A percentile compares a stretch with the other conserved stretches of the same genome.
Evolutionary conservation across 139 green algal species (phyloP).

Genomic region (Dunaliella primolecta): DNA sequence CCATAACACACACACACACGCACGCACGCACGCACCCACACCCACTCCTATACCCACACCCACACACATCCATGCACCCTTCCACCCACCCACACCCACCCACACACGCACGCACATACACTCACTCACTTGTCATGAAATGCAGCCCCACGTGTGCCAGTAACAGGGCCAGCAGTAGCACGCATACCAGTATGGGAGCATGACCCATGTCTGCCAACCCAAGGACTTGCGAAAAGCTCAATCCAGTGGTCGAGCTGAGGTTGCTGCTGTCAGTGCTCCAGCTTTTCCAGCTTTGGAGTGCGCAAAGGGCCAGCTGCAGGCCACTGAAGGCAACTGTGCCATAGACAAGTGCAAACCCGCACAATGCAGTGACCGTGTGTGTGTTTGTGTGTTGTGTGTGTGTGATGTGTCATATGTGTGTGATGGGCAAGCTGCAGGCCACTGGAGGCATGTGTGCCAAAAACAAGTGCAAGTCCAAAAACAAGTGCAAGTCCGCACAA

Average conservation of each 20-base stretch:
- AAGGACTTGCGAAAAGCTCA: too few species aligned
- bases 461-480: too few species aligned
- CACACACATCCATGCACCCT: neutral
- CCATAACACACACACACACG: conserved; percentile 1
- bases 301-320: neutral
- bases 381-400: too few species aligned
- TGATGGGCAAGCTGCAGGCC: too few species aligned
- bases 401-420: too few species aligned
- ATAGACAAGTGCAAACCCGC: neutral
- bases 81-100: neutral
- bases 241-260: too few species aligned
- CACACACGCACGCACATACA: conserved; percentile 7
- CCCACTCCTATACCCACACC: neutral
- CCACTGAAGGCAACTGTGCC: neutral
- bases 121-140: neutral
- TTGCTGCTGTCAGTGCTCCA: neutral
- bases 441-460: too few species aligned
- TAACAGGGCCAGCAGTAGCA: neutral
- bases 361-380: too few species aligned
- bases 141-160: neutral
- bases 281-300: neutral
- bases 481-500: too few species aligned
- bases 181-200: neutral
- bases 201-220: neutral
- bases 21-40: neutral